phyloP scores from a whole-genome alignment of 1,139 yeast species.

The Yamadazyma sp. region DNA sequence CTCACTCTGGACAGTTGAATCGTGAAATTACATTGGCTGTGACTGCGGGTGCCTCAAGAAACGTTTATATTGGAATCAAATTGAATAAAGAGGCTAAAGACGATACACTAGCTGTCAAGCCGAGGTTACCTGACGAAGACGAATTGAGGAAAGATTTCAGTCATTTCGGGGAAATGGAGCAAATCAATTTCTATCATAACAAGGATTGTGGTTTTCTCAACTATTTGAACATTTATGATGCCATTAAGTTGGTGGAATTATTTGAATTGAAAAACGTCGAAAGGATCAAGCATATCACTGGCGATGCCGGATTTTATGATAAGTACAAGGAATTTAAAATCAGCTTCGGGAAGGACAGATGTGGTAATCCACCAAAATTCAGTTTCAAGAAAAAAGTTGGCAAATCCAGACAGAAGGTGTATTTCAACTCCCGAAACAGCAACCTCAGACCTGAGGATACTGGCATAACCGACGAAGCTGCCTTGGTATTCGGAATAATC shows the following conservation, averaged over 20 bases:
- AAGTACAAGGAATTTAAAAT: slow-evolving; percentile 41
- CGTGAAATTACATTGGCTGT: slow-evolving; percentile 45
- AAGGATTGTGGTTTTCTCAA: slow-evolving; percentile 49
- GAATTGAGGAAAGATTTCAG: slow-evolving; percentile 40
- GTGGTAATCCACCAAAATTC: slow-evolving; percentile 49
- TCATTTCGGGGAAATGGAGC: slow-evolving; percentile 45
- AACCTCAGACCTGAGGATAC: slow-evolving; percentile 3
- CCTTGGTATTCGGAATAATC: slow-evolving; percentile 48
- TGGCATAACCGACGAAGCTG: slow-evolving; percentile 41
- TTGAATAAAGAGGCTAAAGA: slow-evolving; percentile 21
- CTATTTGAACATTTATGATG: slow-evolving; percentile 41
- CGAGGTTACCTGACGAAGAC: slow-evolving; percentile 40
- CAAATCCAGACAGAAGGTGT: slow-evolving; percentile 17
- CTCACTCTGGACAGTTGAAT: slow-evolving; percentile 41
- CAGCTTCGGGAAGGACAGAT: slow-evolving; percentile 49
- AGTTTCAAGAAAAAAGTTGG: slow-evolving; percentile 36
- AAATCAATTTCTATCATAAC: slow-evolving; percentile 46
- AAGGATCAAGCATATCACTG: slow-evolving; percentile 20
- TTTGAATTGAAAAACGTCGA: slow-evolving; percentile 26
- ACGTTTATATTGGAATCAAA: slow-evolving; percentile 46
- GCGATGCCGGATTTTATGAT: slow-evolving; percentile 35
- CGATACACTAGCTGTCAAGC: slow-evolving; percentile 8
- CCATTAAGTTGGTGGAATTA: slow-evolving; percentile 34
- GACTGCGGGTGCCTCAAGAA: slow-evolving; percentile 50
- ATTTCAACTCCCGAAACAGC: slow-evolving; percentile 13